Base-by-base conservation (phyloP, 352 stramenopile genomes). In the Phytopythium helicoides region DNA sequence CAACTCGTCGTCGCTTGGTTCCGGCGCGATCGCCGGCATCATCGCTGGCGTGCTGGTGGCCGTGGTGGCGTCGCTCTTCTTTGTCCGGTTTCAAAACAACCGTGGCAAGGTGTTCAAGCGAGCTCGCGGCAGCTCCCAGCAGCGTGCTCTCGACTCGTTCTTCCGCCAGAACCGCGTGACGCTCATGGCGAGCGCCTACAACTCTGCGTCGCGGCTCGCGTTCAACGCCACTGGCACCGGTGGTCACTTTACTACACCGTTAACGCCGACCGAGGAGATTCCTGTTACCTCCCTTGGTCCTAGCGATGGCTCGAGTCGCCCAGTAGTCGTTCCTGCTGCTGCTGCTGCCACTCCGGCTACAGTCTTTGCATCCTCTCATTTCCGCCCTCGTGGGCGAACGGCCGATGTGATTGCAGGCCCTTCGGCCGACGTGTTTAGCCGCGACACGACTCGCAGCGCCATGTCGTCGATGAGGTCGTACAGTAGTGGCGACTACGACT, bases 41-140 rank as follows among this genome's bases (percentile, higher is more conserved):
- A 59, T 86, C 23, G 40, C 72, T 3, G 78, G 75, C 10, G 56
- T 76, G 18, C 62, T 89, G 18, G 71, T 53, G 2, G 61, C 53
- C 9, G 78, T 89, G 1, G 21, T 81, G 15, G 65, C 62, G 16
- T 81, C 71, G 23, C 56, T 89, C 23, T 72, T 86, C 61, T 85
- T 87, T 47, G 72, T 85, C 35, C 78, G 79, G 45, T 62, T 63
- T 50, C 60, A 76, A 42, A 62, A 67, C 10, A 65, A 57, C 12
- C 44, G 55, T 38, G 60, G 58, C 2, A 50, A 58, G 0, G 64
- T 68, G 2, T 57, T 63, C 38, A 64, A 64, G 15, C 57, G 68
- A 8, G 41, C 40, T 2, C 64, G 69, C 1, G 70, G 64, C 26
- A 72, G 62, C 50, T 66, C 68, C 1, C 47, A 86, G 47, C 73